Evolutionary conservation across 1,284 basidiomycete species (phyloP).

Genomic region (Phellopilus nigrolimitatus): DNA sequence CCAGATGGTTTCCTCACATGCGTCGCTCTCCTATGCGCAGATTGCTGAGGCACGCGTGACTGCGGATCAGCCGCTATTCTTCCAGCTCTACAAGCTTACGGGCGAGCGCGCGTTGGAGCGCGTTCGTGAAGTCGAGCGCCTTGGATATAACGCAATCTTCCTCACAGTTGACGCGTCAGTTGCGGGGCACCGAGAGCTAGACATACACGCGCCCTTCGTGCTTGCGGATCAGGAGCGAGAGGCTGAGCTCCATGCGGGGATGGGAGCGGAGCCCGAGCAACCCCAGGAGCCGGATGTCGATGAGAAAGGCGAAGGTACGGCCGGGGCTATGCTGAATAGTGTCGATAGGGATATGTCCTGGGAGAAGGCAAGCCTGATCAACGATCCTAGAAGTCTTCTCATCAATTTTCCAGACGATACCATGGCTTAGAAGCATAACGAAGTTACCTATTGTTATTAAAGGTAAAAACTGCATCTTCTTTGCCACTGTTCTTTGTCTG

Average conservation of each 20-base stretch:
- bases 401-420: constrained; percentile 49
- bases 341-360: constrained; percentile 72
- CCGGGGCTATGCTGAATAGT: constrained; percentile 56
- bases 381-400: constrained; percentile 8
- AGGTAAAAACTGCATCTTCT: constrained; percentile 38
- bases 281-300: constrained; percentile 35
- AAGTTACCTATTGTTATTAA: constrained; percentile 82
- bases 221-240: constrained; percentile 53
- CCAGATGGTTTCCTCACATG: constrained; percentile 87
- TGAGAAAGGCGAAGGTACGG: constrained; percentile 46
- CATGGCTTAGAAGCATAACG: constrained; percentile 73
- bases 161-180: constrained; percentile 89
- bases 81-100: constrained; percentile 83
- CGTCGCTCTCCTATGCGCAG: constrained; percentile 71
- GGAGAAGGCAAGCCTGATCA: constrained; percentile 42
- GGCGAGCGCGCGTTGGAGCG: constrained; percentile 70
- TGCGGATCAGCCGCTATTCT: constrained; percentile 71
- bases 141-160: constrained; percentile 84
- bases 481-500: background rate
- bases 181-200: constrained; percentile 81
- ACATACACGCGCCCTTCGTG: constrained; percentile 61
- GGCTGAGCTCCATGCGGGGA: constrained; percentile 23
- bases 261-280: constrained; percentile 26
- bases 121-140: constrained; percentile 62
- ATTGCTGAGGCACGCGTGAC: constrained; percentile 57